Conservation (phyloP, 306 rosid species). For the Fragaria nilgerrensis region DNA sequence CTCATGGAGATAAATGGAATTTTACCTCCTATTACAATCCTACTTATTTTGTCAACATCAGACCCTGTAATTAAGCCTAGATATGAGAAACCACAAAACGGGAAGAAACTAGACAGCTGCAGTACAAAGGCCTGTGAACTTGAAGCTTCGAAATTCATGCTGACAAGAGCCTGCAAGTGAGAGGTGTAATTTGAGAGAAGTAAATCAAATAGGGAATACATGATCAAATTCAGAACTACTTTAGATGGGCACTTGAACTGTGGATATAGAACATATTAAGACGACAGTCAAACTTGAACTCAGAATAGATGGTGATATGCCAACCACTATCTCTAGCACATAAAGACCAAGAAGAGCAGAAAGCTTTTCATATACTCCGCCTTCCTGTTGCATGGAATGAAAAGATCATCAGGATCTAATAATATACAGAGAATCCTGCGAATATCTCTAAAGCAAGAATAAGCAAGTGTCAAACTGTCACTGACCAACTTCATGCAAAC, state of each 20-base stretch:
- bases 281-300: conserved; percentile 4
- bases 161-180: conserved; percentile 63
- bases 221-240: conserved; percentile 5
- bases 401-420: conserved; percentile 17
- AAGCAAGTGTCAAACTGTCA: conserved; percentile 25
- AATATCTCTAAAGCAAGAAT: conserved; percentile 18
- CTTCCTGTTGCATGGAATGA: conserved; percentile 47
- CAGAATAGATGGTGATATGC: conserved; percentile 14
- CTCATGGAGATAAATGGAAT: conserved; percentile 16
- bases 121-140: conserved; percentile 41
- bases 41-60: conserved; percentile 50
- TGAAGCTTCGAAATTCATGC: conserved; percentile 39
- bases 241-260: not conserved
- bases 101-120: conserved; percentile 56
- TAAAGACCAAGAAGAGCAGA: conserved; percentile 69
- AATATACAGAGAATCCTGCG: conserved; percentile 20
- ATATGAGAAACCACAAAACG: conserved; percentile 77
- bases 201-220: not conserved
- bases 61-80: conserved; percentile 57
- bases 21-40: conserved; percentile 53
- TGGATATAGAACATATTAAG: not conserved
- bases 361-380: conserved; percentile 50
- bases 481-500: conserved; percentile 66
- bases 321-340: conserved; percentile 73
- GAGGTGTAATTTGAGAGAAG: conserved; percentile 21